Percentiles rank a stretch among this genome's conserved stretches.
Evolutionary conservation across 2,329 filamentous ascomycete species (phyloP).

Genomic region (Trichophyton equinum): DNA sequence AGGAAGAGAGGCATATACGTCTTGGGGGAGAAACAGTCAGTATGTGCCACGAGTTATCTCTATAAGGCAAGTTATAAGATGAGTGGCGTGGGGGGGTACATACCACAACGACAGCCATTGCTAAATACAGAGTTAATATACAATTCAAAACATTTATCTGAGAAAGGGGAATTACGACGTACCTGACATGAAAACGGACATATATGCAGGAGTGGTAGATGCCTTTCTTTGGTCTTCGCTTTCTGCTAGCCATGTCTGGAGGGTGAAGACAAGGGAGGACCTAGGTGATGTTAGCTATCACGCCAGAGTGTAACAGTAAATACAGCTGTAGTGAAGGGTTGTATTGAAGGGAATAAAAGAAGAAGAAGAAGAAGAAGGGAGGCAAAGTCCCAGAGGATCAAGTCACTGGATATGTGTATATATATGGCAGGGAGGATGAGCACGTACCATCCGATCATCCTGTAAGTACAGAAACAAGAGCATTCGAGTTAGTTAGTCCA

Average conservation of each 20-base stretch:
- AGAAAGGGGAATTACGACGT: constrained; percentile 26
- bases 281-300: constrained; percentile 18
- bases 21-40: constrained; percentile 19
- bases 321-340: background rate
- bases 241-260: constrained; percentile 39
- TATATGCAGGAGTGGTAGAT: constrained; percentile 55
- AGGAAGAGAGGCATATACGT: constrained; percentile 55
- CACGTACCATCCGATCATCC: constrained; percentile 51
- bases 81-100: constrained; percentile 11
- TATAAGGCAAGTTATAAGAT: background rate
- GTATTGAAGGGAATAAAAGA: too few relatives aligned
- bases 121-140: constrained; percentile 24
- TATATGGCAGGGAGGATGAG: background rate
- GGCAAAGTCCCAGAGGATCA: background rate
- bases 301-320: background rate
- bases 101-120: constrained; percentile 47
- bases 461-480: constrained; percentile 20
- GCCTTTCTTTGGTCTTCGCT: constrained; percentile 43
- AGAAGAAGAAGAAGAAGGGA: background rate
- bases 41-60: background rate
- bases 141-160: too few relatives aligned
- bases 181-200: constrained; percentile 70
- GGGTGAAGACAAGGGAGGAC: constrained; percentile 36
- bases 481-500: background rate
- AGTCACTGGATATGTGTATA: background rate